These are phyloP conservation scores for Cairneyella variabilis DNA, from an alignment of 495 filamentous ascomycete species.

Conservation along the genomic window DNA sequence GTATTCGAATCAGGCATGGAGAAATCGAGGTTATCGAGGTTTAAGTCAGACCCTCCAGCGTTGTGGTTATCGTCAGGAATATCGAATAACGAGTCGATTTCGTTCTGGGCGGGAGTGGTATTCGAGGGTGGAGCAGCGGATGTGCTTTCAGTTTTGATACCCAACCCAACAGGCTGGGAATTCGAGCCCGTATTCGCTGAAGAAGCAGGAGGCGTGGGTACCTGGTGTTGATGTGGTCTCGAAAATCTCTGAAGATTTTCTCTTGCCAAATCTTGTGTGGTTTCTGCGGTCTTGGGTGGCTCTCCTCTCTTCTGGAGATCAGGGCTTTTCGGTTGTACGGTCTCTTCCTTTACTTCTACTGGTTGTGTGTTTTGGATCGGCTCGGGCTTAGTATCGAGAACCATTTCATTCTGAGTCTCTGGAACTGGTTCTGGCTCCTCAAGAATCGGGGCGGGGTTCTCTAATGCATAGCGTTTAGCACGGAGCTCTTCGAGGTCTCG, in stretches of 20 bases:
- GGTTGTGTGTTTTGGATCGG: background rate
- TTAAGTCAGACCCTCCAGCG: conserved; percentile 7
- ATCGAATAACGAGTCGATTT: conserved; percentile 25
- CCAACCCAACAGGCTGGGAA: conserved; percentile 15
- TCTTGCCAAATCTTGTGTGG: conserved; percentile 10
- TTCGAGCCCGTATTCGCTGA: background rate
- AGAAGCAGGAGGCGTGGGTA: conserved; percentile 13
- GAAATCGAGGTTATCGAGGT: conserved; percentile 23
- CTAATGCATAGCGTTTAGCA: conserved; percentile 18
- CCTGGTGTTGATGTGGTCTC: no score
- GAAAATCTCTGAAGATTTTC: no score
- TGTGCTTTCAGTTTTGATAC: conserved; percentile 13
- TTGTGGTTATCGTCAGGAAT: conserved; percentile 12
- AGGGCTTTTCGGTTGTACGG: background rate
- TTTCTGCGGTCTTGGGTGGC: background rate
- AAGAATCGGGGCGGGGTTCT: conserved; percentile 16
- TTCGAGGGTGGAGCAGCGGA: conserved; percentile 7
- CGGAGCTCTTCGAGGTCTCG: conserved; percentile 24
- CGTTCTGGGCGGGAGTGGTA: conserved; percentile 5
- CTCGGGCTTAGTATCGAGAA: background rate
- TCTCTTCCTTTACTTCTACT: conserved; percentile 9
- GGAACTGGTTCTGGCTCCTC: conserved; percentile 3
- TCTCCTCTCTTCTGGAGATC: background rate
- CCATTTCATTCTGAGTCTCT: background rate
- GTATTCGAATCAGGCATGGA: conserved; percentile 4